Evolutionary conservation across 75 land plant species (phyloP), one percentile per base, ranked within the genome.

Genomic region (Cupressus sempervirens): DNA sequence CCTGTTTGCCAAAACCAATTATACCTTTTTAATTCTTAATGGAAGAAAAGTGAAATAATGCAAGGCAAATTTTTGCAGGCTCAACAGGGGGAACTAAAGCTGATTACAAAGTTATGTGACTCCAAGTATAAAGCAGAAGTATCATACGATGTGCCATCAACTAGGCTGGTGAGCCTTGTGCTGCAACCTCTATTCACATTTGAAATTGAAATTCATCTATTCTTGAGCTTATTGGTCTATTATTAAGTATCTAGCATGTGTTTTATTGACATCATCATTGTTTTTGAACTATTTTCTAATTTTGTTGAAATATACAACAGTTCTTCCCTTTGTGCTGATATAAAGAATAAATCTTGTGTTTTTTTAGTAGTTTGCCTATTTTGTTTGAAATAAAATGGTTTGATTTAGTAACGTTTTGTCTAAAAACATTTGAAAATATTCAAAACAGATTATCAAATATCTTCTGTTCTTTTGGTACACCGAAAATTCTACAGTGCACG

Each of bases 81-180:
- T 23, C 89, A 93, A 84, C 95, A 92, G 90, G 99, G 99, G 79
- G 96, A 95, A 73, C 83, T 93, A 40, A 88, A 90, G 53, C 83
- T 97, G 84, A 73, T 89, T 83, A 91, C 93, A 75, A 86, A 81
- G 46, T 86, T 93, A 34, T 80, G 56, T 7, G 89, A 91, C 88
- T 88, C 93, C 10, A 87, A 40, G 38, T 95, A 93, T 88, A 91
- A 90, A 83, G 75, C 94, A 15, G 90, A 97, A 86, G 32, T 97
- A 62, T 85, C 92, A 11, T 89, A 89, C 82, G 86, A 88, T 82
- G 89, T 92, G 72, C 97, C 99, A 40, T 34, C 88, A 56, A 52
- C 83, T 83, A 87, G 93, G 40, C 80, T 92, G 93, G 99, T 97
- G 84, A 86, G 92, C 82, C 30, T 32, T 9, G 10, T 80, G 48